phyloP scores from a whole-genome alignment of 2,329 filamentous ascomycete genomes.

The Colletotrichum lentis region DNA sequence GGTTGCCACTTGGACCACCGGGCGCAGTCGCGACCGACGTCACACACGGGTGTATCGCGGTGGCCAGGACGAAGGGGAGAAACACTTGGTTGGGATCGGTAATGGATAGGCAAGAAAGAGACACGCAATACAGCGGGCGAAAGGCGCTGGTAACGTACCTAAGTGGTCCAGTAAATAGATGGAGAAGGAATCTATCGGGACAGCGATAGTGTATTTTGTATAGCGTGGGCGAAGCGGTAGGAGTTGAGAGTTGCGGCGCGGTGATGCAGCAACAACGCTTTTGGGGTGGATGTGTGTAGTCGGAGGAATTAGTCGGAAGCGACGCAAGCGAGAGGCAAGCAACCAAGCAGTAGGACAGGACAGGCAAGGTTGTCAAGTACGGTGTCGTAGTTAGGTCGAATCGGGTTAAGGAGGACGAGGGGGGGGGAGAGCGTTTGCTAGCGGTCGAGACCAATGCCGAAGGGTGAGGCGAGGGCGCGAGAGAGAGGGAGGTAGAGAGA shows the following conservation, averaged over 20 bases:
- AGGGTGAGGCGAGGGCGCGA: neutral
- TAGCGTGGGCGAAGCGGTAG: neutral
- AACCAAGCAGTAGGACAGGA: too few relatives aligned
- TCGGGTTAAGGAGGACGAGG: neutral
- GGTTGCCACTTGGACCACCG: neutral
- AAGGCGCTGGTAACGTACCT: slow-evolving; percentile 19
- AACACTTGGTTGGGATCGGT: slow-evolving; percentile 4
- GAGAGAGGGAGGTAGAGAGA: neutral
- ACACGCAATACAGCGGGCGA: neutral
- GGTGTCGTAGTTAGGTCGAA: slow-evolving; percentile 19
- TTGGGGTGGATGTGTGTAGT: slow-evolving; percentile 4
- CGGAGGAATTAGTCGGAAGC: slow-evolving; percentile 7
- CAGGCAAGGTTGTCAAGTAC: neutral
- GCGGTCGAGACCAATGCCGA: slow-evolving; percentile 15
- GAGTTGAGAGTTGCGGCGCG: slow-evolving; percentile 10
- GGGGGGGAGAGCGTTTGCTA: slow-evolving; percentile 4
- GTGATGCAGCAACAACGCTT: slow-evolving; percentile 13
- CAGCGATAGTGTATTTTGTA: slow-evolving; percentile 8
- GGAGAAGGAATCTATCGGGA: slow-evolving; percentile 16
- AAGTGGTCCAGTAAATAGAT: slow-evolving; percentile 21
- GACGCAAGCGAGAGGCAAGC: slow-evolving; percentile 19
- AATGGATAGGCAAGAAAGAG: neutral
- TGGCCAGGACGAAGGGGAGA: slow-evolving; percentile 2
- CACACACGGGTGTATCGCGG: slow-evolving; percentile 12
- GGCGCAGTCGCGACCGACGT: slow-evolving; percentile 23